These are phyloP conservation scores for Epicoccum nigrum DNA, from an alignment of 2,329 filamentous ascomycete genomes.

Conservation along the genomic window DNA sequence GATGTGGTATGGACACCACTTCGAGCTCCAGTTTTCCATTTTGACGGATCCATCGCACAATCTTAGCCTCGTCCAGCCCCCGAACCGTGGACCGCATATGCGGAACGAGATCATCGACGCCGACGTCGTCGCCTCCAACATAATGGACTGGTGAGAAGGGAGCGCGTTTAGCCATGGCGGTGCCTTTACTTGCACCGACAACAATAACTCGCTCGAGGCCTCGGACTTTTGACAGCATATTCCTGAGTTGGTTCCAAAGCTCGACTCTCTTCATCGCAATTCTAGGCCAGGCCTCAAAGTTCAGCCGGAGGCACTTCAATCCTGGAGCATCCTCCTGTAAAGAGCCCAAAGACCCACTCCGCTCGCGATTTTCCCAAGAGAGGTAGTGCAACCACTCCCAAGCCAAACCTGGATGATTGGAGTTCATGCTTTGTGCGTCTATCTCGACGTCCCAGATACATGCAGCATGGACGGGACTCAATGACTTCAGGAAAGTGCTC, in stretches of 20 bases:
- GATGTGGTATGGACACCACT: slow-evolving; percentile 30
- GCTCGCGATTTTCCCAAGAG: slow-evolving; percentile 27
- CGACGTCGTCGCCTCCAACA: slow-evolving; percentile 45
- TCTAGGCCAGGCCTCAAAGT: slow-evolving; percentile 44
- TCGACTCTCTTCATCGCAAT: slow-evolving; percentile 37
- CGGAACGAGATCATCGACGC: slow-evolving; percentile 41
- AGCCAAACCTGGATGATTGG: slow-evolving; percentile 28
- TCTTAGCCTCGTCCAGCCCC: slow-evolving; percentile 26
- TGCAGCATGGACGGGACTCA: slow-evolving; percentile 27
- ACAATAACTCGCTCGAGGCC: slow-evolving; percentile 43
- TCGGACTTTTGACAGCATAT: slow-evolving; percentile 35
- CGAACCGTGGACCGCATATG: slow-evolving; percentile 41
- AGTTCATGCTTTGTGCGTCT: slow-evolving; percentile 41
- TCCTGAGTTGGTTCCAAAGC: slow-evolving; percentile 42
- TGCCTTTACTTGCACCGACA: slow-evolving; percentile 40
- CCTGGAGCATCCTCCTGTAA: slow-evolving; percentile 37
- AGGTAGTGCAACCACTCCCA: slow-evolving; percentile 48
- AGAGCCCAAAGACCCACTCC: slow-evolving; percentile 28
- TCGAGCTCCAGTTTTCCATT: slow-evolving; percentile 39
- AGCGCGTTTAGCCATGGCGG: slow-evolving; percentile 37
- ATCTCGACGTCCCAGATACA: slow-evolving; percentile 46
- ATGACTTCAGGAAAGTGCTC: slow-evolving; percentile 35
- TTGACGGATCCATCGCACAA: slow-evolving; percentile 40
- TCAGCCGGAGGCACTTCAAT: slow-evolving; percentile 42
- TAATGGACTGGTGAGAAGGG: slow-evolving; percentile 48